These are phyloP conservation scores for Salvia miltiorrhiza DNA, from an alignment of 257 asterid species.

Conservation along the genomic window DNA sequence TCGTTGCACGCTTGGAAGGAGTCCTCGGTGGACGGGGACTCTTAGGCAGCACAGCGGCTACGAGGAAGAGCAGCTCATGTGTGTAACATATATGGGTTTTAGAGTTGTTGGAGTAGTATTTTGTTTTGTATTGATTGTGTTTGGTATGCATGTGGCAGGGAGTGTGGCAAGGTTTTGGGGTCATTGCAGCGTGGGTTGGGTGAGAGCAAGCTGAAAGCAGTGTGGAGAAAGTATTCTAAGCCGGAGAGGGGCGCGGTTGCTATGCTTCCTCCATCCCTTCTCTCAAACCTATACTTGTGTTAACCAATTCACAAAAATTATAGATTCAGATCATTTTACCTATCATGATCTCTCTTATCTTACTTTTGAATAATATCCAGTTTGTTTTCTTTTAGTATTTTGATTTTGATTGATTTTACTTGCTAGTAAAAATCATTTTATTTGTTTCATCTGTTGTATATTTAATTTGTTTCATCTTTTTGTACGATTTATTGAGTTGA, in stretches of 20 bases:
- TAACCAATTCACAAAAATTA: background rate
- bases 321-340: conserved; percentile 10
- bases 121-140: background rate
- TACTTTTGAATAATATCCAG: too few relatives aligned
- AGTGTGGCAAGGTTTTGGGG: conserved; percentile 58
- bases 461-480: too few relatives aligned
- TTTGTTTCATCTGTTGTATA: too few relatives aligned
- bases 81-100: conserved; percentile 1
- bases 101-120: background rate
- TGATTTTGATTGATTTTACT: too few relatives aligned
- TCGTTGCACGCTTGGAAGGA: conserved; percentile 56
- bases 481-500: too few relatives aligned
- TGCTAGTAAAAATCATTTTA: too few relatives aligned
- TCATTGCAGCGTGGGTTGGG: conserved; percentile 45
- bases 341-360: conserved; percentile 18
- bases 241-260: conserved; percentile 70
- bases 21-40: conserved; percentile 66
- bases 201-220: conserved; percentile 33
- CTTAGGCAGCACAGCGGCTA: conserved; percentile 72
- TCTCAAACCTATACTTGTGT: conserved; percentile 14
- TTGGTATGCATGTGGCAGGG: conserved; percentile 31
- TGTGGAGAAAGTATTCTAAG: conserved; percentile 47
- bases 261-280: conserved; percentile 57
- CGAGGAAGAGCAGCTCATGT: conserved; percentile 53
- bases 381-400: too few relatives aligned